phyloP scores from a whole-genome alignment of 148 eudicot genomes.

The Arctostaphylos glauca region DNA sequence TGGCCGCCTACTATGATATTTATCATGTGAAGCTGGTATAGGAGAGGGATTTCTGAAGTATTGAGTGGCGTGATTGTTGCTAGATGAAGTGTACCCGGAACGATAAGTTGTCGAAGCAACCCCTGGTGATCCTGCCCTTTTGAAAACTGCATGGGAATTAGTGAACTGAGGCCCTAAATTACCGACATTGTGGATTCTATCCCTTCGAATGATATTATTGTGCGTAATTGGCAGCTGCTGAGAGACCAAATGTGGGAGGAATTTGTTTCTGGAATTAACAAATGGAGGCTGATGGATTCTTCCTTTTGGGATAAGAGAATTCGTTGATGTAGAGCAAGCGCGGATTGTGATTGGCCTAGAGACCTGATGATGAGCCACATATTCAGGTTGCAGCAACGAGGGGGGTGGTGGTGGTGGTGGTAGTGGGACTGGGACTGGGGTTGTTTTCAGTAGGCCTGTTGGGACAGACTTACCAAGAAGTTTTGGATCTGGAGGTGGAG shows the following conservation, averaged over 20 bases:
- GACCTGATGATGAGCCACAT: constrained; percentile 4
- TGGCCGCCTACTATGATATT: background rate
- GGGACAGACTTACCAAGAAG: constrained; percentile 20
- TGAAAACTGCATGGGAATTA: constrained; percentile 31
- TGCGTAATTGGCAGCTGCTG: constrained; percentile 23
- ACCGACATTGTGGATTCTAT: constrained; percentile 27
- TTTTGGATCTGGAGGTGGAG: constrained; percentile 28
- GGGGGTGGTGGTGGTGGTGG: constrained; percentile 23
- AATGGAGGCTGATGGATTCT: constrained; percentile 28
- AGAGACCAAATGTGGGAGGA: constrained; percentile 31
- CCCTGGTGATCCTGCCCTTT: constrained; percentile 28
- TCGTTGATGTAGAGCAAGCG: constrained; percentile 22
- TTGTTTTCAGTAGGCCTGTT: constrained; percentile 9
- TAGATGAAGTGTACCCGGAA: constrained; percentile 13
- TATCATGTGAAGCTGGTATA: background rate
- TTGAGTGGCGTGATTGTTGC: constrained; percentile 4
- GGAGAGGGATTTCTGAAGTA: constrained; percentile 3
- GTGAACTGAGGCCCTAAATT: constrained; percentile 20
- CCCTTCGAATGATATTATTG: constrained; percentile 21
- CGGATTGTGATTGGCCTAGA: constrained; percentile 19
- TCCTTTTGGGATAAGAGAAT: constrained; percentile 27
- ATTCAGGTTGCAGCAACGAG: background rate
- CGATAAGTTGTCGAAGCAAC: constrained; percentile 19
- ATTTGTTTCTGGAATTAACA: constrained; percentile 32
- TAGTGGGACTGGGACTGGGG: constrained; percentile 19